Evolutionary conservation across 2,329 filamentous ascomycete species (phyloP).

Genomic region (Trichoderma asperellum): DNA sequence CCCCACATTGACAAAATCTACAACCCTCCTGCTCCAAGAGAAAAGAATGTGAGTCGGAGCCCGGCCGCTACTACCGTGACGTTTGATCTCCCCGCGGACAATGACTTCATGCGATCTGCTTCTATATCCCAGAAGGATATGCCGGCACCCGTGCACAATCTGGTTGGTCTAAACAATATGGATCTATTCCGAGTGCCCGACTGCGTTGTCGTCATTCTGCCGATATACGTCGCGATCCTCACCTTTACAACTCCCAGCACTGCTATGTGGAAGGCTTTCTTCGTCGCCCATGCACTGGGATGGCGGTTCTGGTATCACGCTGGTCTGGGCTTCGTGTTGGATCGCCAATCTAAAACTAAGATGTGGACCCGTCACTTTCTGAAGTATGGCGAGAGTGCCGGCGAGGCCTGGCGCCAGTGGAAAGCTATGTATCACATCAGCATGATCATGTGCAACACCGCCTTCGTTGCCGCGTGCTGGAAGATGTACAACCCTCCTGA

Average conservation of each 20-base stretch:
- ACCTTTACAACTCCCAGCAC: conserved; percentile 79
- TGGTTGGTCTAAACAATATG: conserved; percentile 81
- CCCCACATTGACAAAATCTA: conserved; percentile 98
- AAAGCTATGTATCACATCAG: conserved; percentile 94
- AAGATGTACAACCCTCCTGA: conserved; percentile 91
- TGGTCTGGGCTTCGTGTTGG: conserved; percentile 83
- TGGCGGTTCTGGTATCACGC: conserved; percentile 94
- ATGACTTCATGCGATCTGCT: conserved; percentile 36
- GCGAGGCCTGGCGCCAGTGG: conserved; percentile 97
- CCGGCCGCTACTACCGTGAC: conserved; percentile 39
- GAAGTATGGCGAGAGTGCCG: conserved; percentile 88
- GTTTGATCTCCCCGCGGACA: conserved; percentile 34
- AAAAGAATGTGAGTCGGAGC: conserved; percentile 48
- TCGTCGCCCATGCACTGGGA: conserved; percentile 75
- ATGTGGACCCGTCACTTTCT: conserved; percentile 97
- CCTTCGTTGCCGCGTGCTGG: conserved; percentile 89
- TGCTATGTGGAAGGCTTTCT: conserved; percentile 72
- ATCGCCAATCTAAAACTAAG: conserved; percentile 85
- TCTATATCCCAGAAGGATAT: conserved; percentile 40
- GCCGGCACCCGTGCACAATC: conserved; percentile 75
- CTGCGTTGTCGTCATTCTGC: conserved; percentile 75
- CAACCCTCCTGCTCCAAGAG: conserved; percentile 81
- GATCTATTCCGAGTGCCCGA: conserved; percentile 90
- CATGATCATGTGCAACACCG: conserved; percentile 85
- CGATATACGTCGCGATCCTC: conserved; percentile 74